These are phyloP conservation scores for Candida orba DNA, from an alignment of 805 yeast genomes.

Conservation along the genomic window DNA sequence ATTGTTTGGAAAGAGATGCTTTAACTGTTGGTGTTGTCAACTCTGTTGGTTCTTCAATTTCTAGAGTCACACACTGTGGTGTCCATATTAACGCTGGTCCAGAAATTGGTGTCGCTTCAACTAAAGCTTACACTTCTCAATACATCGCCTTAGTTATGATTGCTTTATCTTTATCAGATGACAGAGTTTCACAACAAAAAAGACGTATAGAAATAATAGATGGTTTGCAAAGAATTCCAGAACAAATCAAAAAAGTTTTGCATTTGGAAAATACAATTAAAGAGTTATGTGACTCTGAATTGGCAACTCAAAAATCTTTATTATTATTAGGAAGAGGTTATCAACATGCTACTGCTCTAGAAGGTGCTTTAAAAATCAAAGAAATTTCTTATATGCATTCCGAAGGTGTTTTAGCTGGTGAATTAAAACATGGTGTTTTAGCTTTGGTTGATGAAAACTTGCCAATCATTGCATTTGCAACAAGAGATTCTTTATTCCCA, in stretches of 20 bases:
- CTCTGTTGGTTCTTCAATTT: constrained; percentile 93
- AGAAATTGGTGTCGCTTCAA: constrained; percentile 98
- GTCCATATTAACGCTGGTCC: constrained; percentile 99
- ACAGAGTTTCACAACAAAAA: constrained; percentile 63
- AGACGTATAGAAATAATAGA: constrained; percentile 83
- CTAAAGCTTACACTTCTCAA: constrained; percentile 98
- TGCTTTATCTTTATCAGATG: constrained; percentile 92
- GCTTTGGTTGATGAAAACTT: constrained; percentile 91
- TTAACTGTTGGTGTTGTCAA: constrained; percentile 96
- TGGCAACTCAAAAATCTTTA: constrained; percentile 79
- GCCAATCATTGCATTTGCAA: constrained; percentile 94
- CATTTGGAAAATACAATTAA: constrained; percentile 67
- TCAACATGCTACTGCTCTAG: constrained; percentile 94
- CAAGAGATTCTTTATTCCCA: constrained; percentile 93
- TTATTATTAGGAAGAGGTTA: constrained; percentile 94
- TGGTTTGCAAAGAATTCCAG: constrained; percentile 78
- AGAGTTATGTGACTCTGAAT: constrained; percentile 59
- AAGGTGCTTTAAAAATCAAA: constrained; percentile 96
- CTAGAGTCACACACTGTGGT: constrained; percentile 98
- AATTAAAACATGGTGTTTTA: constrained; percentile 95
- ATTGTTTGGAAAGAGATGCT: constrained; percentile 96
- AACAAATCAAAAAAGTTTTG: constrained; percentile 75
- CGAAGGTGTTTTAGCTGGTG: constrained; percentile 99
- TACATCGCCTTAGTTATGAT: constrained; percentile 95
- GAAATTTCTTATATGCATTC: constrained; percentile 98